These are phyloP conservation scores for Allium cepa DNA, from an alignment of 106 monocot genomes.

Conservation along the genomic window DNA sequence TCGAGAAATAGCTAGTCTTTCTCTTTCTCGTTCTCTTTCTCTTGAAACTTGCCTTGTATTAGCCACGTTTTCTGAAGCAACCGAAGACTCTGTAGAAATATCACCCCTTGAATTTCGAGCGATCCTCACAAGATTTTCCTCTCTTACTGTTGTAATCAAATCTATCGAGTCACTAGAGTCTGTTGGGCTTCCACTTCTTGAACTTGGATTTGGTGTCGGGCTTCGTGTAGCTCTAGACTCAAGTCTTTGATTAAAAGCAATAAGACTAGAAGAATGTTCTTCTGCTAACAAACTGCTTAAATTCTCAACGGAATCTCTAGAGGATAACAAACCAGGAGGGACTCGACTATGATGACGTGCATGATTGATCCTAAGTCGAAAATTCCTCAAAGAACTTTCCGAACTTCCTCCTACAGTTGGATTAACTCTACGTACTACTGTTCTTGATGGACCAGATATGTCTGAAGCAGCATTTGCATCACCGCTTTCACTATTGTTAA, in stretches of 20 bases:
- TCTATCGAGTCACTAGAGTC: conserved; percentile 19
- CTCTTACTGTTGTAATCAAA: conserved; percentile 16
- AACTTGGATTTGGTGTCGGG: conserved; percentile 22
- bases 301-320: conserved; percentile 20
- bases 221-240: conserved; percentile 19
- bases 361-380: conserved; percentile 41
- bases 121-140: conserved; percentile 11
- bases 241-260: conserved; percentile 21
- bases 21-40: too few species aligned
- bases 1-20: too few species aligned
- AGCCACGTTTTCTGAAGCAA: neutral
- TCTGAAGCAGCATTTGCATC: conserved; percentile 14
- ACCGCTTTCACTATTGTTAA: neutral
- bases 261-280: conserved; percentile 23
- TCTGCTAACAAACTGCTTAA: conserved; percentile 22
- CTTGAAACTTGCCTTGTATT: too few species aligned
- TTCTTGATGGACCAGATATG: conserved; percentile 18
- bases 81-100: conserved; percentile 8
- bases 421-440: neutral
- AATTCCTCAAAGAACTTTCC: conserved; percentile 46
- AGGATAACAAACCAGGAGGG: conserved; percentile 22
- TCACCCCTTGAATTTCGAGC: conserved; percentile 15
- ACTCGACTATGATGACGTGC: conserved; percentile 19
- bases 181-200: conserved; percentile 27
- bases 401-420: conserved; percentile 10